phyloP scores from a whole-genome alignment of 108 stramenopile species.

The Nitzschia sp. region DNA sequence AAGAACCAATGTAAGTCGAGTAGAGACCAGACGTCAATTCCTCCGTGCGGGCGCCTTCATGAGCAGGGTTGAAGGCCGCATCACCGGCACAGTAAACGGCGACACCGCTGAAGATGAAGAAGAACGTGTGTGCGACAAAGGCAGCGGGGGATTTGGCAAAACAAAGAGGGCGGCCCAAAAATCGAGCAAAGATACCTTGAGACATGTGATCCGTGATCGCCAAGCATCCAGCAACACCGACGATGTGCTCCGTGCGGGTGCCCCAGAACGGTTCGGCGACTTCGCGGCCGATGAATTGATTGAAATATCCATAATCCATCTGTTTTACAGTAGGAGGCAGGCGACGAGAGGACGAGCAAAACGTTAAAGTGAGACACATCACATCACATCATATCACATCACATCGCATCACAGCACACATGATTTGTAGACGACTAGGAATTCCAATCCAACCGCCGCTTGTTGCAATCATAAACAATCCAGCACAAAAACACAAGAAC shows the following conservation, averaged over 20 bases:
- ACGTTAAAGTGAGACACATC: neutral
- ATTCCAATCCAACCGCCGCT: too few species aligned
- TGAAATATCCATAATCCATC: constrained; percentile 64
- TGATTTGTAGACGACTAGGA: too few species aligned
- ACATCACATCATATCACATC: too few species aligned
- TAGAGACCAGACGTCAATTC: constrained; percentile 37
- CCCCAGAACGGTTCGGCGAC: constrained; percentile 50
- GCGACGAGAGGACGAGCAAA: neutral
- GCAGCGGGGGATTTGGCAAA: constrained; percentile 55
- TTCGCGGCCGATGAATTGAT: constrained; percentile 46
- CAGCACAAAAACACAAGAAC: constrained; percentile 2
- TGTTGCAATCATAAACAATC: too few species aligned
- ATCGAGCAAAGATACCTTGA: constrained; percentile 35
- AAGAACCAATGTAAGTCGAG: constrained; percentile 37
- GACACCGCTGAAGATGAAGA: constrained; percentile 61
- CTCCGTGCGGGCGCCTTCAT: constrained; percentile 36
- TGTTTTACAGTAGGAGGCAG: neutral
- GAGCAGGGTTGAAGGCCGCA: constrained; percentile 49
- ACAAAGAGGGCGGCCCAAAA: constrained; percentile 24
- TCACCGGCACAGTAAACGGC: constrained; percentile 46
- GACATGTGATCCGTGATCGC: constrained; percentile 56
- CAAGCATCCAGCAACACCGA: constrained; percentile 54
- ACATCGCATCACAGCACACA: too few species aligned
- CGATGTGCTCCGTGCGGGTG: constrained; percentile 59
- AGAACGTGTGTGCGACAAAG: constrained; percentile 60